Evolutionary conservation across 768 basidiomycete genomes (phyloP).

Genomic region (Rhodotorula toruloides): DNA sequence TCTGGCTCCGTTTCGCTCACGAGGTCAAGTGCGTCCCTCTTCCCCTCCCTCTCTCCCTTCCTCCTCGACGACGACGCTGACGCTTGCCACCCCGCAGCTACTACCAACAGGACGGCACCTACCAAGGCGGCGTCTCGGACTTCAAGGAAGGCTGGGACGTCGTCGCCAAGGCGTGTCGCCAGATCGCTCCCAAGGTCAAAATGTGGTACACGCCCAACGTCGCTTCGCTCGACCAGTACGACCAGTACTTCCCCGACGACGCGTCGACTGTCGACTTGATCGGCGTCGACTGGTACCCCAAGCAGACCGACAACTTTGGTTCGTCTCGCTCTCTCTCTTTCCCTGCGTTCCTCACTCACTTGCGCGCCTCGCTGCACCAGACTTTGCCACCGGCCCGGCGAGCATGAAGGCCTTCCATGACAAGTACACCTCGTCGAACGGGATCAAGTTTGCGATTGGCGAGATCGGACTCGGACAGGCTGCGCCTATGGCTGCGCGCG

Average conservation of each 20-base stretch:
- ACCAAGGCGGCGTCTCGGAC: constrained; percentile 37
- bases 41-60: neutral
- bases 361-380: neutral
- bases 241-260: constrained; percentile 41
- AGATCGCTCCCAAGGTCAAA: constrained; percentile 40
- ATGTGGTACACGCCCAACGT: constrained; percentile 36
- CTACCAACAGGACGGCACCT: constrained; percentile 41
- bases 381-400: constrained; percentile 25
- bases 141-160: constrained; percentile 42
- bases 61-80: neutral
- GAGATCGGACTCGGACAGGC: constrained; percentile 40
- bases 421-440: constrained; percentile 24
- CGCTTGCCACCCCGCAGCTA: constrained; percentile 13
- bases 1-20: constrained; percentile 44
- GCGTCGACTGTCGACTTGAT: constrained; percentile 37
- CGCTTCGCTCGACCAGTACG: constrained; percentile 21
- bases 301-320: constrained; percentile 8
- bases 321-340: neutral
- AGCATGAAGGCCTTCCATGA: constrained; percentile 42
- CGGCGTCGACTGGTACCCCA: constrained; percentile 41
- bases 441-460: constrained; percentile 42
- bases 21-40: constrained; percentile 16
- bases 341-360: too few species aligned
- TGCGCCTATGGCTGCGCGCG: constrained; percentile 18
- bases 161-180: constrained; percentile 37